A percentile compares a stretch with the other conserved stretches of the same genome.
Evolutionary conservation across 1,284 basidiomycete genomes (phyloP).

Genomic region (Cystobasidium slooffiae): DNA sequence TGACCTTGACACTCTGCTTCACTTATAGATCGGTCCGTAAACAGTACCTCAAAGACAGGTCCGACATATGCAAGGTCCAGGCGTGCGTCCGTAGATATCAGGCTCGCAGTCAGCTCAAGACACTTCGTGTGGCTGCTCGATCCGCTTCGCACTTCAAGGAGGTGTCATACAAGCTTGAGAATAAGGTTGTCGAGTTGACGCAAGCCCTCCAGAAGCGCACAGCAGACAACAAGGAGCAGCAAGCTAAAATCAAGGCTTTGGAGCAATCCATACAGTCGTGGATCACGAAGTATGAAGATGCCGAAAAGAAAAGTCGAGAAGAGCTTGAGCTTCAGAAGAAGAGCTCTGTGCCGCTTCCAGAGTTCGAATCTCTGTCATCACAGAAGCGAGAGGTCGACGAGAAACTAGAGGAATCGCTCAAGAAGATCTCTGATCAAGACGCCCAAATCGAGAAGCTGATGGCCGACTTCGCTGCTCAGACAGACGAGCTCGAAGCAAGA

Average conservation of each 20-base stretch:
- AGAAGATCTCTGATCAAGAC: conserved; percentile 81
- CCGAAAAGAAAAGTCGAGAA: conserved; percentile 75
- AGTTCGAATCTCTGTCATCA: conserved; percentile 75
- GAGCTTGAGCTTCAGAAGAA: conserved; percentile 73
- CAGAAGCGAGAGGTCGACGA: conserved; percentile 82
- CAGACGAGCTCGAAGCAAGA: conserved; percentile 77
- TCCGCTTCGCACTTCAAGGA: conserved; percentile 99
- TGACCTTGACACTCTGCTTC: not conserved
- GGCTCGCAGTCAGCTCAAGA: conserved; percentile 82
- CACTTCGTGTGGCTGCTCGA: conserved; percentile 85
- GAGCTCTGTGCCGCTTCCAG: conserved; percentile 73
- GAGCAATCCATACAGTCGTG: conserved; percentile 85
- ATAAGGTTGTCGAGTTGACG: conserved; percentile 99
- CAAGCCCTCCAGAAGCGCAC: conserved; percentile 92
- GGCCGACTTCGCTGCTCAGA: conserved; percentile 73
- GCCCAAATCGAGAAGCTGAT: conserved; percentile 78
- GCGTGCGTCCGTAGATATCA: conserved; percentile 87
- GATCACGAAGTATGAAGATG: conserved; percentile 85
- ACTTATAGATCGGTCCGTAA: conserved; percentile 69
- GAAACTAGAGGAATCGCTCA: conserved; percentile 74
- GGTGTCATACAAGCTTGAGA: conserved; percentile 96
- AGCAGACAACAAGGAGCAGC: conserved; percentile 87
- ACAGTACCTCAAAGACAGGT: conserved; percentile 67
- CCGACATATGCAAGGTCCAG: conserved; percentile 81
- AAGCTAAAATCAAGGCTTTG: conserved; percentile 72